Conservation (phyloP, 2,329 filamentous ascomycete species). For the Fusarium incarnatum region DNA sequence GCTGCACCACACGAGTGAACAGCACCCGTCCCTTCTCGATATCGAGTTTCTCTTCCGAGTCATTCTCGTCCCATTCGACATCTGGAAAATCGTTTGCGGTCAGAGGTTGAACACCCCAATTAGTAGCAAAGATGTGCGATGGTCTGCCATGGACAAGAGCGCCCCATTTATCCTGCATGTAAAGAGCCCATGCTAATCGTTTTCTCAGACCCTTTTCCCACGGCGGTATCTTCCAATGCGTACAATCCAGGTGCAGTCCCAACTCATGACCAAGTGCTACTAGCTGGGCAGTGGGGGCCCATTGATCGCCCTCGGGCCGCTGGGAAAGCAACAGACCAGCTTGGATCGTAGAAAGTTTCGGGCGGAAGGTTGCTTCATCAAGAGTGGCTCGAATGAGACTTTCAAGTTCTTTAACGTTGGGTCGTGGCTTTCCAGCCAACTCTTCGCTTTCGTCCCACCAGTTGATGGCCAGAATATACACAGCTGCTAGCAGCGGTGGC, state of each 20-base stretch:
- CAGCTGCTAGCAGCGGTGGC: conserved; percentile 79
- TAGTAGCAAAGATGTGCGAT: conserved; percentile 74
- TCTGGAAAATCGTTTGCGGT: conserved; percentile 78
- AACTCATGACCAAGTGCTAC: conserved; percentile 90
- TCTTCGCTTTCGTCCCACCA: conserved; percentile 84
- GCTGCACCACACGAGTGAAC: conserved; percentile 79
- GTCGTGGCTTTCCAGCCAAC: conserved; percentile 71
- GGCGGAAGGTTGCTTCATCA: conserved; percentile 80
- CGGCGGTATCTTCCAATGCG: conserved; percentile 84
- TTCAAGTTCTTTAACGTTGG: conserved; percentile 80
- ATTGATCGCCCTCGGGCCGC: conserved; percentile 80
- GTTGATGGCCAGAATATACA: conserved; percentile 87
- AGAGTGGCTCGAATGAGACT: conserved; percentile 78
- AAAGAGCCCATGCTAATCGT: conserved; percentile 88
- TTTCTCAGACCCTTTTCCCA: conserved; percentile 91
- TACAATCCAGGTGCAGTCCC: conserved; percentile 88
- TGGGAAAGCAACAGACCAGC: conserved; percentile 81
- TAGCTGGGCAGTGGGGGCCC: conserved; percentile 86
- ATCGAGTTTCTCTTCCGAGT: conserved; percentile 71
- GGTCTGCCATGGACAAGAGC: conserved; percentile 86
- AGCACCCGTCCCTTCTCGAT: conserved; percentile 75
- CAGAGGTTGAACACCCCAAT: conserved; percentile 83
- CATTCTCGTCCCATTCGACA: conserved; percentile 72
- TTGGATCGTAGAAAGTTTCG: conserved; percentile 84
- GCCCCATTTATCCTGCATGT: conserved; percentile 95